Base-by-base conservation (phyloP, 163 green algal genomes). In the Coccomyxa subellipsoidea region DNA sequence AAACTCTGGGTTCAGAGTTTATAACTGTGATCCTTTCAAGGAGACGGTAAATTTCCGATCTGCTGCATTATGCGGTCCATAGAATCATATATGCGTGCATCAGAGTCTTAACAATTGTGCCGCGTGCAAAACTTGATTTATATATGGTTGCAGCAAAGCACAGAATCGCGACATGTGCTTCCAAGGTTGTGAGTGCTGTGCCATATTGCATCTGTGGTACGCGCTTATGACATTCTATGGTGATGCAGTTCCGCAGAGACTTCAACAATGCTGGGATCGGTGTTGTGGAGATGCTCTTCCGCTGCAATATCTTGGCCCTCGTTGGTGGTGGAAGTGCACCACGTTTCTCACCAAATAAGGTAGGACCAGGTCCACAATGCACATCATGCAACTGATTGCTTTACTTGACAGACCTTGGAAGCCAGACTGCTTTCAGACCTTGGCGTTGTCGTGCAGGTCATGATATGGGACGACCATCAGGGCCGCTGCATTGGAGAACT, bases 381-480 rank as follows among this genome's bases (percentile, higher is more conserved):
- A n/a, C n/a, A n/a, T n/a, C n/a, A n/a, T n/a, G n/a, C n/a, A n/a
- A n/a, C n/a, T n/a, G n/a, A n/a, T n/a, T n/a, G n/a, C n/a, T n/a
- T n/a, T n/a, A n/a, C n/a, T n/a, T n/a, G n/a, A n/a, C n/a, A n/a
- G n/a, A n/a, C n/a, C n/a, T n/a, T n/a, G n/a, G n/a, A n/a, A n/a
- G n/a, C n/a, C n/a, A n/a, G n/a, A n/a, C n/a, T n/a, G n/a, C n/a
- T n/a, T 59, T 12, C 47, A 27, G 47, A 59, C 21, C 47, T 8
- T 59, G 47, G 23, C 15, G 23, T 18, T 59, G 47, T 76, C n/a
- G 35, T 87, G 85, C 91, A 97, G 92, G 94, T 98, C 23, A 99
- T 99, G 92, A 97, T 99, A 9, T 99, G 94, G 93, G 96, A 99
- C 84, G 96, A 99, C 86, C 92, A 98, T 78, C 93, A 98, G 83